These are phyloP conservation scores for Aureoboletus auriporus DNA, from an alignment of 768 basidiomycete species.

Conservation along the genomic window DNA sequence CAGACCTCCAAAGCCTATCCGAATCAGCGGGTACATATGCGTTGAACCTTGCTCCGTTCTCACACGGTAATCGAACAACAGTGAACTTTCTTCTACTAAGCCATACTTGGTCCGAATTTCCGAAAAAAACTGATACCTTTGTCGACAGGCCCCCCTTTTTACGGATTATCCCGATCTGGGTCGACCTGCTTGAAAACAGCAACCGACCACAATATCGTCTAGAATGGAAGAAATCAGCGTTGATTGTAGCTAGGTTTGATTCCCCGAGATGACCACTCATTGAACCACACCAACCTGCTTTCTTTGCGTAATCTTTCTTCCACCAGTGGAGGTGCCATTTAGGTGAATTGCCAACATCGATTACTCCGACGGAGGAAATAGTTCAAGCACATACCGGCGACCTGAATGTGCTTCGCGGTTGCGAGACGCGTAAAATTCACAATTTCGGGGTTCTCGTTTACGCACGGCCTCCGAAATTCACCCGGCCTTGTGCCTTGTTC, in stretches of 20 bases:
- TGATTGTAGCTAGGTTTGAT: constrained; percentile 3
- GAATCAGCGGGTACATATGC: neutral
- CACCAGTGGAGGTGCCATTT: constrained; percentile 10
- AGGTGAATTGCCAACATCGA: neutral
- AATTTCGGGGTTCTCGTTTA: constrained; percentile 15
- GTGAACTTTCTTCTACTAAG: neutral
- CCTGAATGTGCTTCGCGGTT: constrained; percentile 9
- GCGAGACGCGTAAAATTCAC: constrained; percentile 9
- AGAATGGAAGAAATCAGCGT: constrained; percentile 17
- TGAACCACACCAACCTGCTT: neutral
- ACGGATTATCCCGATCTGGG: constrained; percentile 8
- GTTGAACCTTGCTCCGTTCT: neutral
- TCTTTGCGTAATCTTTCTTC: constrained; percentile 15
- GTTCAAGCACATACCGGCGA: constrained; percentile 1
- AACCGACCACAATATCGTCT: constrained; percentile 13
- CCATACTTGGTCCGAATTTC: neutral
- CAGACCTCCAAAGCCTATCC: neutral
- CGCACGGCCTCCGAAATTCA: constrained; percentile 17
- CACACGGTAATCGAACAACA: neutral
- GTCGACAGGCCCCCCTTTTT: constrained; percentile 1
- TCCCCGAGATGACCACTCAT: constrained; percentile 6
- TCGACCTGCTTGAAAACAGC: neutral
- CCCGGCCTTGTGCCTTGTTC: constrained; percentile 9
- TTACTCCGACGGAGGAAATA: constrained; percentile 3
- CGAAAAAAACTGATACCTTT: neutral